Base-by-base conservation (phyloP, 2,329 filamentous ascomycete genomes). In the Lachnellula cervina region DNA sequence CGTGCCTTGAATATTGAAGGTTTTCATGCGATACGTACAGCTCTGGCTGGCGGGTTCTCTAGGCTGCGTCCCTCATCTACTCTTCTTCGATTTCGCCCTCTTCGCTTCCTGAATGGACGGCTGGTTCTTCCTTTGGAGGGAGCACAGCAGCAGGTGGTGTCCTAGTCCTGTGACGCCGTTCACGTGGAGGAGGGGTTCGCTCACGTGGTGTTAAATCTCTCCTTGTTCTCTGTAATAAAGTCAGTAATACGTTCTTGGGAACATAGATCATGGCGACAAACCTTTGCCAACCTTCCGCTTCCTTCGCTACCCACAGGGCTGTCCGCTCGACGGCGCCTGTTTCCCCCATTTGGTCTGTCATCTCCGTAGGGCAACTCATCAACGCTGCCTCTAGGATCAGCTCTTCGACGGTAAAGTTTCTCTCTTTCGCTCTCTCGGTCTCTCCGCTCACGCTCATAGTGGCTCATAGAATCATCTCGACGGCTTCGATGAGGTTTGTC, bases 61-160 rank as follows among this genome's bases (percentile, higher is more conserved):
- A 19, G 37, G n/a, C 19, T 35, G 16, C 35, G 17, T 56, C 35
- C 52, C 25, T 52, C 9, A 47, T 23, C 58, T 62, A 83, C 64
- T 84, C 82, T 77, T 97, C 92, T 73, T 96, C 94, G 66, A 99
- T 97, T 76, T 99, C 94, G 51, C 94, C 94, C 73, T 99, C 94
- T 74, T 99, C 94, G 68, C 92, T 97, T 52, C 94, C 94, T 57
- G 89, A 93, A 67, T 69, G 68, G 37, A 71, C 62, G 5, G 73
- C 73, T 61, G 74, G 75, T 50, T 77, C 77, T 58, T 77, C 76
- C 66, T 76, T 76, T 52, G 70, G 59, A 38, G 62, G 60, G 43
- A 67, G 56, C 25, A 70, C 63, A 25, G 28, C 28, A 9, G 62
- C 56, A 45, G 76, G 76, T 43, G 81, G 80, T 49, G 80, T 81